Evolutionary conservation across 805 yeast genomes (phyloP).

Genomic region (Saccharomycopsis javanensis): DNA sequence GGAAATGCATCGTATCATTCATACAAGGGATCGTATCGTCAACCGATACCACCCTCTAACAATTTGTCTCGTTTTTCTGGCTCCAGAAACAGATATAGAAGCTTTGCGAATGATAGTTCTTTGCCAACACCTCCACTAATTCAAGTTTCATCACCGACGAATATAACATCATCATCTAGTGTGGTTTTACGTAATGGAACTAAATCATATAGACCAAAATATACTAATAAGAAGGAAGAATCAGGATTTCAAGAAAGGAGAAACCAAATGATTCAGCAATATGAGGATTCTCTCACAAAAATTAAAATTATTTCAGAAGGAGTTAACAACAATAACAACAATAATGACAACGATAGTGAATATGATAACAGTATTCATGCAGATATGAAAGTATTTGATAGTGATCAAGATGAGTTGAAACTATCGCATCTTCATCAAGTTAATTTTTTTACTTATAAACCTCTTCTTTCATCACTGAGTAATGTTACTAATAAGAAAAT

Average conservation of each 20-base stretch:
- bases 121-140: neutral
- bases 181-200: neutral
- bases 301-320: neutral
- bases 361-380: neutral
- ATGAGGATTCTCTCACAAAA: neutral
- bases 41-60: neutral
- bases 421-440: neutral
- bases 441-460: neutral
- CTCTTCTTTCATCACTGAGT: neutral
- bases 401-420: neutral
- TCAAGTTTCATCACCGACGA: neutral
- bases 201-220: neutral
- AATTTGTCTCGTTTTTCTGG: neutral
- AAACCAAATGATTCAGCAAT: neutral
- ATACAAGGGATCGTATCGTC: neutral
- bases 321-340: neutral
- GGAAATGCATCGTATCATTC: neutral
- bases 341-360: neutral
- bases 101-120: neutral
- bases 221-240: neutral
- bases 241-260: neutral
- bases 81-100: neutral
- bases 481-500: conserved; percentile 10
- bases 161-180: neutral
- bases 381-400: neutral